These are phyloP conservation scores for Circinella umbellata DNA, from an alignment of 371 early-diverging fungal species.

Conservation along the genomic window DNA sequence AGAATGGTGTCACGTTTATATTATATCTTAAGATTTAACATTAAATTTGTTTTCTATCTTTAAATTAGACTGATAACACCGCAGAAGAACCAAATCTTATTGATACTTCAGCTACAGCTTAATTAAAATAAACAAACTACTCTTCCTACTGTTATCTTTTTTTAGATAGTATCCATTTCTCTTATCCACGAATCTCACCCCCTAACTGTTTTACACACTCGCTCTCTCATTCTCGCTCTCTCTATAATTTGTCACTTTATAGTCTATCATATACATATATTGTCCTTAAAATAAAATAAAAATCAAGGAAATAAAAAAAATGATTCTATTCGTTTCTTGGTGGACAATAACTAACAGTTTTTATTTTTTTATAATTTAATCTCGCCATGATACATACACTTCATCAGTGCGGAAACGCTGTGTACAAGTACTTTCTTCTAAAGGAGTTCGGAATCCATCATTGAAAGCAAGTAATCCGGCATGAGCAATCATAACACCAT, in stretches of 20 bases:
- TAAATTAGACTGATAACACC: neutral
- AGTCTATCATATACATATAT: too few species aligned
- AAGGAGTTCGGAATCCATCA: slow-evolving; percentile 73
- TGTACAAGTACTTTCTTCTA: slow-evolving; percentile 91
- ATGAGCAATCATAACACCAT: slow-evolving; percentile 99
- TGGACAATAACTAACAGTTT: too few species aligned
- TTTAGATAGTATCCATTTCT: neutral
- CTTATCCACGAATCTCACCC: too few species aligned
- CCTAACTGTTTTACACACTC: too few species aligned
- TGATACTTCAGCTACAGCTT: neutral
- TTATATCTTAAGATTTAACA: neutral
- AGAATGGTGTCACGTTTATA: neutral
- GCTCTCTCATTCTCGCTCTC: too few species aligned
- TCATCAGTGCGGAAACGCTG: slow-evolving; percentile 97
- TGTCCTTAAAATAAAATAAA: too few species aligned
- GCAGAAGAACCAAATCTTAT: neutral
- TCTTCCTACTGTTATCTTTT: neutral
- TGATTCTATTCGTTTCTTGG: too few species aligned
- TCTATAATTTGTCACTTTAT: too few species aligned
- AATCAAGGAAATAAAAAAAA: too few species aligned
- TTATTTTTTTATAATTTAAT: slow-evolving; percentile 13
- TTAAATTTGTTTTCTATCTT: neutral
- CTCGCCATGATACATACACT: slow-evolving; percentile 91
- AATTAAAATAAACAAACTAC: neutral
- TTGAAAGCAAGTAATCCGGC: slow-evolving; percentile 88